Base-by-base conservation (phyloP, 352 stramenopile species). In the Phytophthora niederhauseri region DNA sequence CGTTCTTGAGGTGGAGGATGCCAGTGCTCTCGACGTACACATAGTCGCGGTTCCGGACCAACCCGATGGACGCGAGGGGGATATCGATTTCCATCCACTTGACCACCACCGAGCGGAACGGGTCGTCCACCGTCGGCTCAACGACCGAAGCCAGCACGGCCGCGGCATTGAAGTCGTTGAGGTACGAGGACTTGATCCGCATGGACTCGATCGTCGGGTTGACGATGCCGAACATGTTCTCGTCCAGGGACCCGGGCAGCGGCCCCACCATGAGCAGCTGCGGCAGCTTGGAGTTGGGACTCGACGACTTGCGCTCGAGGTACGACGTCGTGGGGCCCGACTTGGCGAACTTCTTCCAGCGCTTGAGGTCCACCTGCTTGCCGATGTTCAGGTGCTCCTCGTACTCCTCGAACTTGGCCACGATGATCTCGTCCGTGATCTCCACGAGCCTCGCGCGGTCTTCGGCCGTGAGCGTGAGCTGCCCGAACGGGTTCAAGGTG, bases 161-260 rank as follows among this genome's bases (percentile, higher is more conserved):
- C 24, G 76, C 72, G 62, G 78, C 74, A 22, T 45, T 72, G 15
- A 72, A 62, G 34, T 68, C 65, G 2, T 63, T 58, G 0, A 72
- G 65, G 12, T 72, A 72, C 22, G 65, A 72, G 0, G 58, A 41
- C 24, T 72, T 72, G 30, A 69, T 73, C 3, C 60, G 58, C 72
- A 67, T 74, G 1, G 62, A 19, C 14, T 82, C 66, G 0, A 70
- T 34, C 2, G 68, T 79, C 15, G 74, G 64, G 28, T 30, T 68
- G n/a, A 82, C 54, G 4, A 76, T 30, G 8, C 77, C 77, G 50
- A 79, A 82, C 75, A 84, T 77, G 54, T 70, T 67, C 15, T 84
- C 74, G 34, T 82, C 65, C 22, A 84, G 46, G 14, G 58, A 66
- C 0, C 72, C 74, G 1, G 52, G 52, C 2, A 81, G 48, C 2